Base-by-base conservation (phyloP, 2,329 filamentous ascomycete genomes). In the Annulohypoxylon truncatum region DNA sequence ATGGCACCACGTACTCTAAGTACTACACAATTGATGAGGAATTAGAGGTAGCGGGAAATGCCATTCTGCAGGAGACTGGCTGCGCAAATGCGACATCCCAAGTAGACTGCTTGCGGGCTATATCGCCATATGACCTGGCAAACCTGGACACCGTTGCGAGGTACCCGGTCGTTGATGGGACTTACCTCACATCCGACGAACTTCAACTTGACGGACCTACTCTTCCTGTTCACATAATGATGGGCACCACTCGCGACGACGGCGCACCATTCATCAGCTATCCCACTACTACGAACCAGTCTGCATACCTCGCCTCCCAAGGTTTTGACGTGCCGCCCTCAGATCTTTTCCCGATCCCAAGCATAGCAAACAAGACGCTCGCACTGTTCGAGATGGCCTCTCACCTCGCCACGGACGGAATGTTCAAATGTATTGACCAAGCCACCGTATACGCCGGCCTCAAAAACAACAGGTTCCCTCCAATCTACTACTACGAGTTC, bases 381-480 rank as follows among this genome's bases (percentile, higher is more conserved):
- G 82, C 87, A 64, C 79, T 87, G 2, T 89, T 85, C 80, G 87
- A 87, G 64, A 79, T 85, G 31, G 82, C 82, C 18, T 79, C 84
- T 5, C 84, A 84, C 4, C 78, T 89, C 40, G 82, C 85, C 2
- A 89, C 87, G 2, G 87, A 89, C 74, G 84, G 81, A 54, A 82
- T 83, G 7, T 89, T 89, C 79, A 83, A 86, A 61, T 90, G 87
- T 73, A 77, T 86, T 53, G 85, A 88, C 72, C 82, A 89, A 74
- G 86, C 86, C 4, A 89, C 87, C 2, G 83, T 83, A 5, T 84
- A 83, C 71, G 79, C 84, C 0, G 85, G 82, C 2, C 77, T 83
- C 0, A 62, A 73, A 13, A 81, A 79, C 13, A 76, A 77, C 2
- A 81, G 82, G 0, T 84, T 88, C 71, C 74, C 79, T 26, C 76